Evolutionary conservation across 345 rosid genomes (phyloP).

Genomic region (Isatis tinctoria): DNA sequence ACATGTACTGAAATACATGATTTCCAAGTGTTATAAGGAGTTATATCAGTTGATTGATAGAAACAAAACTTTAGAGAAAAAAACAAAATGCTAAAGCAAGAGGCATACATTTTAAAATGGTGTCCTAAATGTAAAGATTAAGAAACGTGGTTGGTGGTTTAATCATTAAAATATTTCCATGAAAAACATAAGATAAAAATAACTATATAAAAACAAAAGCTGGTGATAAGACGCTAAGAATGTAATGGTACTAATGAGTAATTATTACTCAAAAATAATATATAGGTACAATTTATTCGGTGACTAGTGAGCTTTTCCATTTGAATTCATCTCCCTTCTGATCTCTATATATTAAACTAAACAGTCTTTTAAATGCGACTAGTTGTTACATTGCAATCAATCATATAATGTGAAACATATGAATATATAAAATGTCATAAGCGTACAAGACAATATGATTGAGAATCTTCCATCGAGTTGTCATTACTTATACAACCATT

Average conservation of each 20-base stretch:
- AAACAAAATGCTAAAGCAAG: not conserved
- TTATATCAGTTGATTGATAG: slow-evolving; percentile 4
- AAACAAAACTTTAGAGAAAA: not conserved
- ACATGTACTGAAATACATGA: not conserved
- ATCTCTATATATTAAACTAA: not conserved
- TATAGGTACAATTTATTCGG: not conserved
- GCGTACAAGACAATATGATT: not conserved
- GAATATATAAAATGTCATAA: not conserved
- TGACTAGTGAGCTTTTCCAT: not conserved
- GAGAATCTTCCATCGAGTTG: not conserved
- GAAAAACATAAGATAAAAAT: slow-evolving; percentile 14
- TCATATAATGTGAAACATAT: not conserved
- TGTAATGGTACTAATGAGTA: not conserved
- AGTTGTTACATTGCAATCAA: slow-evolving; percentile 15
- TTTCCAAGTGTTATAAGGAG: not conserved
- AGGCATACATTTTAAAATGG: not conserved
- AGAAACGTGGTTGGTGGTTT: slow-evolving; percentile 36
- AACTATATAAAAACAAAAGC: slow-evolving; percentile 3
- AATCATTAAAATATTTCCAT: slow-evolving; percentile 22
- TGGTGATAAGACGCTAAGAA: slow-evolving; percentile 15
- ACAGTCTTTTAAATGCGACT: not conserved
- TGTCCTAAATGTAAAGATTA: slow-evolving; percentile 32
- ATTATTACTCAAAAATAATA: slow-evolving; percentile 6
- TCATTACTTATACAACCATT: not conserved
- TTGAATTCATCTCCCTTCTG: not conserved